These are phyloP conservation scores for Xylariomycetidae sp. DNA, from an alignment of 2,329 filamentous ascomycete genomes.

Conservation along the genomic window DNA sequence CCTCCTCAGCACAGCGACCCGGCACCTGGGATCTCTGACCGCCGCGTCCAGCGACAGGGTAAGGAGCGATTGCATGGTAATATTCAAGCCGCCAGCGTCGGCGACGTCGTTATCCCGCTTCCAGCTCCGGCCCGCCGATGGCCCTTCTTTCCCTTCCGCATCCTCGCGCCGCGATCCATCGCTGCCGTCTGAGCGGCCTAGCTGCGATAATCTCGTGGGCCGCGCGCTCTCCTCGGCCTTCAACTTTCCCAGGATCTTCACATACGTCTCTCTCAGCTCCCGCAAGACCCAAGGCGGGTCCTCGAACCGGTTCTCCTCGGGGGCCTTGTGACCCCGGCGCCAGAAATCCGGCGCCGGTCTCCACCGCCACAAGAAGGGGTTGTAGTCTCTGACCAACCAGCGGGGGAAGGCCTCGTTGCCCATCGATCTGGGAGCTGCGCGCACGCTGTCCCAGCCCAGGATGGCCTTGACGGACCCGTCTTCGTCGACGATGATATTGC, in stretches of 20 bases:
- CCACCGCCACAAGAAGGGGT: constrained; percentile 20
- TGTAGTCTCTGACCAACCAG: constrained; percentile 22
- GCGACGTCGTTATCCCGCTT: too few relatives aligned
- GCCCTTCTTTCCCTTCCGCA: not conserved
- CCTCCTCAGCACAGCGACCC: constrained; percentile 13
- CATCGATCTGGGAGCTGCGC: constrained; percentile 14
- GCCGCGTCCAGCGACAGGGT: constrained; percentile 18
- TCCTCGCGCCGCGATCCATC: not conserved
- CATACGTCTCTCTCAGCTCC: constrained; percentile 17
- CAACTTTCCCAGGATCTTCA: constrained; percentile 8
- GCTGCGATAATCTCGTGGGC: not conserved
- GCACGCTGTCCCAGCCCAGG: constrained; percentile 20
- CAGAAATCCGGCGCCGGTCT: constrained; percentile 10
- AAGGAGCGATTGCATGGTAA: constrained; percentile 20
- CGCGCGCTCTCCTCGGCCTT: constrained; percentile 4
- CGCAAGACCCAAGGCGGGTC: constrained; percentile 19
- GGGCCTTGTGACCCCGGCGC: constrained; percentile 2
- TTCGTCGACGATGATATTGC: constrained; percentile 17
- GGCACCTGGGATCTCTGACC: constrained; percentile 17
- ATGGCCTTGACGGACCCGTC: constrained; percentile 16
- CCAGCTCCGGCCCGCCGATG: too few relatives aligned
- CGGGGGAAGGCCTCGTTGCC: constrained; percentile 19
- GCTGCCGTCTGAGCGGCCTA: not conserved
- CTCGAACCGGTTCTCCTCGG: constrained; percentile 11
- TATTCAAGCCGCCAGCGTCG: too few relatives aligned